A percentile compares a stretch with the other conserved stretches of the same genome.
Conservation (phyloP, 2,329 filamentous ascomycete genomes). For the Botryotinia convoluta region DNA sequence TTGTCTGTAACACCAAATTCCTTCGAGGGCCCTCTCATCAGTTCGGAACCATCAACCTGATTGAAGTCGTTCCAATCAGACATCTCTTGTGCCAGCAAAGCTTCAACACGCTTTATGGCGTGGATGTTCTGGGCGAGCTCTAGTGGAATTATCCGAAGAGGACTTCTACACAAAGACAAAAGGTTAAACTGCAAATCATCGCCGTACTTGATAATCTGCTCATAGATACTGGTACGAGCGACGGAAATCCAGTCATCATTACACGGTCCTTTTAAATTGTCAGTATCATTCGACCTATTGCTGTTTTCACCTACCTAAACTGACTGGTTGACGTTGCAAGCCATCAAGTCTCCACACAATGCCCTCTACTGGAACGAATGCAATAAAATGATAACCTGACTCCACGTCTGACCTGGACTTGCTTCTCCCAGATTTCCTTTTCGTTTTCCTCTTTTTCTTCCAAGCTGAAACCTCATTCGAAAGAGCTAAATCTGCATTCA, state of each 20-base stretch:
- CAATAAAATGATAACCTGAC: conserved; percentile 82
- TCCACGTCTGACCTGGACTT: conserved; percentile 51
- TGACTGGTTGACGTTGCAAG: conserved; percentile 67
- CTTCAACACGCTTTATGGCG: conserved; percentile 42
- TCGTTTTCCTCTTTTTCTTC: conserved; percentile 42
- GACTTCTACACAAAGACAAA: conserved; percentile 69
- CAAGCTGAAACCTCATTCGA: conserved; percentile 48
- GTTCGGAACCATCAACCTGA: neutral
- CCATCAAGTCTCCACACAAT: conserved; percentile 89
- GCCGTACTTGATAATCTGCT: conserved; percentile 65
- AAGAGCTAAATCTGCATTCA: conserved; percentile 67
- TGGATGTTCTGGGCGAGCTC: conserved; percentile 46
- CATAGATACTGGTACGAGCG: conserved; percentile 62
- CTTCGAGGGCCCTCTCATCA: conserved; percentile 21
- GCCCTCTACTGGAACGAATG: conserved; percentile 74
- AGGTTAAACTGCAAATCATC: conserved; percentile 73
- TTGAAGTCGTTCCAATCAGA: conserved; percentile 45
- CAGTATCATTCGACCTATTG: neutral
- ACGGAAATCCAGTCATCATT: conserved; percentile 63
- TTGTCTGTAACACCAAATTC: conserved; percentile 27
- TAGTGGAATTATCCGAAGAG: conserved; percentile 43
- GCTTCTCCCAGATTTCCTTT: conserved; percentile 40
- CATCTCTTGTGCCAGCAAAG: conserved; percentile 41
- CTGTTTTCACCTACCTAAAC: conserved; percentile 48
- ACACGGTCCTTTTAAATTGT: conserved; percentile 28